Evolutionary conservation across 768 basidiomycete genomes (phyloP).

Genomic region (Suillus decipiens): DNA sequence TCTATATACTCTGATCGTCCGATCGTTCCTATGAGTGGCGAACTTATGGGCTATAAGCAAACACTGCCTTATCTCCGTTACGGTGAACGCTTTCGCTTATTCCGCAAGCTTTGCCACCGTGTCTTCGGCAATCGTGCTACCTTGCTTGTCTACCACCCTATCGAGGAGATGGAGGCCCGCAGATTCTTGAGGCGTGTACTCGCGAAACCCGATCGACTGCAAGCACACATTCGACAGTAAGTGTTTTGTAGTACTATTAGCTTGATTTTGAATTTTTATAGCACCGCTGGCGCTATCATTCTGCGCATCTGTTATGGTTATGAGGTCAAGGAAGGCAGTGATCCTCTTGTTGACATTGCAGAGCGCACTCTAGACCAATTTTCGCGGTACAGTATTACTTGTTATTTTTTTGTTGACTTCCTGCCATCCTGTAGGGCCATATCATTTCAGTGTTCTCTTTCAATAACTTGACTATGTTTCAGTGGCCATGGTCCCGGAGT

Average conservation of each 20-base stretch:
- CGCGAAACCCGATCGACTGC: conserved; percentile 19
- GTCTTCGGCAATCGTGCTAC: conserved; percentile 17
- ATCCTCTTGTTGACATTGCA: conserved; percentile 37
- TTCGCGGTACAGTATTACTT: conserved; percentile 11
- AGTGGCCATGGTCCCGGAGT: conserved; percentile 36
- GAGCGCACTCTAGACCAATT: conserved; percentile 25
- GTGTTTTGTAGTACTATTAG: background rate
- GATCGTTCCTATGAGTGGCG: conserved; percentile 11
- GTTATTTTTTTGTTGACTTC: conserved; percentile 23
- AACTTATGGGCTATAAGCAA: conserved; percentile 19
- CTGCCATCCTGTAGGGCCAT: conserved; percentile 22
- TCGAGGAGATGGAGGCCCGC: conserved; percentile 22
- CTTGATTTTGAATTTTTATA: background rate
- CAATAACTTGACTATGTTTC: conserved; percentile 7
- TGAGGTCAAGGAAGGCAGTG: conserved; percentile 34
- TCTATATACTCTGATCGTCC: conserved; percentile 46
- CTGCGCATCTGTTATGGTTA: conserved; percentile 45
- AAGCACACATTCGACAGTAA: conserved; percentile 25
- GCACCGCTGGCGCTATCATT: conserved; percentile 28
- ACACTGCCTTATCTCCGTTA: conserved; percentile 13
- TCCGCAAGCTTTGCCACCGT: conserved; percentile 17
- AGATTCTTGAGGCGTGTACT: conserved; percentile 21
- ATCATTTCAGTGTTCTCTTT: too few species aligned
- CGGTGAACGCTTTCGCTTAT: conserved; percentile 14
- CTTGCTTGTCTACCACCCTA: conserved; percentile 13